Conservation (phyloP, 1,139 yeast species). For the Debaryomyces robertsiae region DNA sequence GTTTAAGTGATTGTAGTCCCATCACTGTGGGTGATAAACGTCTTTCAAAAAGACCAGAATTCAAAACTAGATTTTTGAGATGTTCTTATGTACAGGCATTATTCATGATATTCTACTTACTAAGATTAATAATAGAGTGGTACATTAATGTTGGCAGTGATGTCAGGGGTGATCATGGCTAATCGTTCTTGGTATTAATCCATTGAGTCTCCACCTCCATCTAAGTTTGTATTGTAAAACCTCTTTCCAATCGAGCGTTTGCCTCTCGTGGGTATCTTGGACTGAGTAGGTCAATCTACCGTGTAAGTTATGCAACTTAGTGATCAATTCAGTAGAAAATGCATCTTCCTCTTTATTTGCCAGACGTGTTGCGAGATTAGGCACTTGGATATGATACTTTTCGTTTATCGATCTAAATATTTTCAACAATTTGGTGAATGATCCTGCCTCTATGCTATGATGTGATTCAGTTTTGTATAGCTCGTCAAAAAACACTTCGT, state of each 20-base stretch:
- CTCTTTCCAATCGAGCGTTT: constrained; percentile 30
- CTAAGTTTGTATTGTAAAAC: constrained; percentile 31
- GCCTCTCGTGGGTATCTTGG: neutral
- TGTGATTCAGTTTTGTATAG: constrained; percentile 14
- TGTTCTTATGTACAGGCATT: neutral
- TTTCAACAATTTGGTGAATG: constrained; percentile 21
- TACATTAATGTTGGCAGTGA: no score
- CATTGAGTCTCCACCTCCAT: constrained; percentile 36
- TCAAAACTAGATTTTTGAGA: no score
- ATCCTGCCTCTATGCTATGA: neutral
- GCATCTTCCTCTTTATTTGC: neutral
- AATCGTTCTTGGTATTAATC: constrained; percentile 20
- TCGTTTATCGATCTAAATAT: constrained; percentile 29
- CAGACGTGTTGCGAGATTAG: neutral
- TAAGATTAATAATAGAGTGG: neutral
- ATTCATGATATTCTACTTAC: no score
- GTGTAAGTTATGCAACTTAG: constrained; percentile 27
- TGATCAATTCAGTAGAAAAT: constrained; percentile 27
- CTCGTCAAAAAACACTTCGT: constrained; percentile 54
- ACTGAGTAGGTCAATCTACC: constrained; percentile 4
- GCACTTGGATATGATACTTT: constrained; percentile 15
- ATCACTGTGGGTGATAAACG: neutral
- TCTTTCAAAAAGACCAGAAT: no score
- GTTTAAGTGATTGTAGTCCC: neutral
- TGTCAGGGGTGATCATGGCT: neutral